Evolutionary conservation across 306 rosid genomes (phyloP).

Genomic region (Vigna nakashimae): DNA sequence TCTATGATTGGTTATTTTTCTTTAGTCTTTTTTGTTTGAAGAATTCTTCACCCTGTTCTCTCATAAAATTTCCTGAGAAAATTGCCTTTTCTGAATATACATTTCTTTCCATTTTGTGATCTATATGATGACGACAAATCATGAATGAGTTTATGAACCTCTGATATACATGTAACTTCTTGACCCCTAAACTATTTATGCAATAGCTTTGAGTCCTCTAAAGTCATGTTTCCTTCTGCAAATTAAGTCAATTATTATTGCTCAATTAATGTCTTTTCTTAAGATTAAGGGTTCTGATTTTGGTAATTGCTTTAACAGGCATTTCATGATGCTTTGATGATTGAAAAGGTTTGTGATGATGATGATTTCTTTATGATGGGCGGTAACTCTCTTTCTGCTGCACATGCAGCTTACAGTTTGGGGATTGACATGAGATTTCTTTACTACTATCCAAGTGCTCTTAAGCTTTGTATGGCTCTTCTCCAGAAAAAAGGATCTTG

Average conservation of each 20-base stretch:
- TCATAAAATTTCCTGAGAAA: slow-evolving; percentile 1
- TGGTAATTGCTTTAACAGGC: slow-evolving; percentile 60
- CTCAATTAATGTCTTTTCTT: slow-evolving; percentile 4
- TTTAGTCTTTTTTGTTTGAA: slow-evolving; percentile 1
- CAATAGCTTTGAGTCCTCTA: neutral
- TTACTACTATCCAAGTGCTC: slow-evolving; percentile 69
- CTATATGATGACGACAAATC: slow-evolving; percentile 11
- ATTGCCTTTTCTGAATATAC: neutral
- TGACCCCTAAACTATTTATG: slow-evolving; percentile 31
- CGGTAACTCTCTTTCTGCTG: slow-evolving; percentile 89
- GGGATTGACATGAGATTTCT: slow-evolving; percentile 83
- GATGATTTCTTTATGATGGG: slow-evolving; percentile 89
- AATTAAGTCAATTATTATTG: neutral
- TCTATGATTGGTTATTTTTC: slow-evolving; percentile 28
- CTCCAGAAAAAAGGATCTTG: slow-evolving; percentile 59
- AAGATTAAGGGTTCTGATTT: slow-evolving; percentile 30
- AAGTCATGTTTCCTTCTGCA: slow-evolving; percentile 27
- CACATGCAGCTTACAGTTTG: slow-evolving; percentile 77
- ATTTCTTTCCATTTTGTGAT: slow-evolving; percentile 23
- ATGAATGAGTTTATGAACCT: slow-evolving; percentile 25
- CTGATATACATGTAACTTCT: slow-evolving; percentile 13
- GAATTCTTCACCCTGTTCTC: slow-evolving; percentile 12
- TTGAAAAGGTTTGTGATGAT: slow-evolving; percentile 65
- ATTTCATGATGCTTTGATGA: slow-evolving; percentile 67
- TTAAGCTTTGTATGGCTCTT: slow-evolving; percentile 72